Conservation (phyloP, 352 stramenopile species). For the Globisporangium viniferum region DNA sequence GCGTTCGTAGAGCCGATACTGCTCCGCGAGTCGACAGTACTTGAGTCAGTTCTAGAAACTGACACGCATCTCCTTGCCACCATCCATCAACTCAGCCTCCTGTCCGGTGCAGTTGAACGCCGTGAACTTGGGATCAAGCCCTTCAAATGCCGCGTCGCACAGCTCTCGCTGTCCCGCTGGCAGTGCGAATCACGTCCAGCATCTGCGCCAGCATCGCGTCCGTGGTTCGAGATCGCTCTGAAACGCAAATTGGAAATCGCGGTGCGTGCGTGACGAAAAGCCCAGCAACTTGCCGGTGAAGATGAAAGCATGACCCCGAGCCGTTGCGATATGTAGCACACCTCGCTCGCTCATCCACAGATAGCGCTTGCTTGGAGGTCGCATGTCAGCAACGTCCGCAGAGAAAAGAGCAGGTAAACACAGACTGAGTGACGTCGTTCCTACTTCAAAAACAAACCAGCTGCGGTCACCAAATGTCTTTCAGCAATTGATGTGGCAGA, state of each 20-base stretch:
- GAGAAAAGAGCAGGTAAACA: neutral
- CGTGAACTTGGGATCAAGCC: slow-evolving; percentile 74
- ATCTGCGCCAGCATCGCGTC: slow-evolving; percentile 90
- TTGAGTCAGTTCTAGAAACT: slow-evolving; percentile 85
- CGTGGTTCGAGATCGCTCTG: slow-evolving; percentile 83
- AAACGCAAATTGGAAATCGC: slow-evolving; percentile 91
- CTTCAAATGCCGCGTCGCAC: slow-evolving; percentile 73
- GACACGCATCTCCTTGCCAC: slow-evolving; percentile 63
- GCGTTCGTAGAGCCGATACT: slow-evolving; percentile 81
- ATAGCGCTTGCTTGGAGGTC: neutral
- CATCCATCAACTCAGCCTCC: slow-evolving; percentile 75
- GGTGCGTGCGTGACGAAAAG: slow-evolving; percentile 90
- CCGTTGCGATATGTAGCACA: neutral
- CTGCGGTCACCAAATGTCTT: neutral
- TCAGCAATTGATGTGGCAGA: neutral
- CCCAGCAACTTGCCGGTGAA: slow-evolving; percentile 88
- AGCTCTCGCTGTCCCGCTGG: slow-evolving; percentile 73
- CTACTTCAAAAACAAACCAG: neutral
- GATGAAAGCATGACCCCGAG: too few relatives aligned
- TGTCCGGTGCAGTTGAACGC: slow-evolving; percentile 82
- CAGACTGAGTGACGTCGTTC: neutral
- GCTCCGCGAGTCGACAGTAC: slow-evolving; percentile 78
- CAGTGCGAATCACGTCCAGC: slow-evolving; percentile 83
- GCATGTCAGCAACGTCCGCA: neutral
- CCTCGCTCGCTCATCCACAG: neutral